Evolutionary conservation across 73 alveolate genomes (phyloP).

Genomic region (Blepharisma stoltei): DNA sequence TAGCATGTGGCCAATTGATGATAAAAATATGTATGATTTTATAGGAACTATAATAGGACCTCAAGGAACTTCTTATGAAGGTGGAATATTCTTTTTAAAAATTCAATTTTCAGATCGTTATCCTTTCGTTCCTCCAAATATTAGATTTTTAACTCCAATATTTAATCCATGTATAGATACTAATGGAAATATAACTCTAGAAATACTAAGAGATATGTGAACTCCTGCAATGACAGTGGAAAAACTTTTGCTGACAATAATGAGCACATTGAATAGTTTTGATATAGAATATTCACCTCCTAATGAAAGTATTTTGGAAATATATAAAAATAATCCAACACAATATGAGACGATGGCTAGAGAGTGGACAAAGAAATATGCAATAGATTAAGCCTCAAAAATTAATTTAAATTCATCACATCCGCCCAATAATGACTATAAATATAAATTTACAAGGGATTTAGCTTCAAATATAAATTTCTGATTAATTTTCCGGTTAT

Average conservation of each 20-base stretch:
- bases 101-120: conserved; percentile 36
- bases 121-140: conserved; percentile 49
- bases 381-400: neutral
- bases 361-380: conserved; percentile 62
- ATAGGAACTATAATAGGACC: conserved; percentile 5
- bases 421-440: too few species aligned
- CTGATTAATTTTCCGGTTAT: too few species aligned
- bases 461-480: too few species aligned
- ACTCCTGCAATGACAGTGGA: conserved; percentile 65
- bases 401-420: too few species aligned
- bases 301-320: conserved; percentile 54
- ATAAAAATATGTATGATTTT: too few species aligned
- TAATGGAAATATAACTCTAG: conserved; percentile 59
- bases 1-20: too few species aligned
- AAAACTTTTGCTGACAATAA: conserved; percentile 51
- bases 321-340: conserved; percentile 55
- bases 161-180: conserved; percentile 45
- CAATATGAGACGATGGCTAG: conserved; percentile 48
- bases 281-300: conserved; percentile 60
- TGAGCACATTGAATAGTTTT: conserved; percentile 42
- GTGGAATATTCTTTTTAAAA: conserved; percentile 38
- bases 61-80: conserved; percentile 35
- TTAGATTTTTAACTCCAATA: conserved; percentile 39
- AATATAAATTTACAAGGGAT: too few species aligned
- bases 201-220: conserved; percentile 72